These are phyloP conservation scores for Ophiostoma fasciatum DNA, from an alignment of 2,329 filamentous ascomycete species.

Conservation along the genomic window DNA sequence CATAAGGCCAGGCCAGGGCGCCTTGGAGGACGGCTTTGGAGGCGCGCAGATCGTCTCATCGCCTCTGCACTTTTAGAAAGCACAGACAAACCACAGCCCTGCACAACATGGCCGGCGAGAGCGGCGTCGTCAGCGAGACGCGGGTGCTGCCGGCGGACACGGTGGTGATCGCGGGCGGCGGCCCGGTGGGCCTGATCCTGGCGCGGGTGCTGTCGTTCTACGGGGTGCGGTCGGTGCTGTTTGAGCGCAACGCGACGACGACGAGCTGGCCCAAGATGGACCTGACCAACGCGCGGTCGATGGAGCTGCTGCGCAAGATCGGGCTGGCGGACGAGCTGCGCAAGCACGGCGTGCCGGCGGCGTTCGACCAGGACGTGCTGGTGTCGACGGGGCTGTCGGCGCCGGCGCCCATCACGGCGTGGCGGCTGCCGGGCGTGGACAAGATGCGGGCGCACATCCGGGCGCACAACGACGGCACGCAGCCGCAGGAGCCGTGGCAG, in stretches of 20 bases:
- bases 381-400: constrained; percentile 11
- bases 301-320: constrained; percentile 18
- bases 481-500: constrained; percentile 18
- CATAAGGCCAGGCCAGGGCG: neutral
- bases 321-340: constrained; percentile 17
- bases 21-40: neutral
- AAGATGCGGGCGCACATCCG: constrained; percentile 13
- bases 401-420: constrained; percentile 8
- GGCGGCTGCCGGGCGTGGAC: constrained; percentile 9
- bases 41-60: no score
- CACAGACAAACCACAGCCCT: neutral
- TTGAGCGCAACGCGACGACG: constrained; percentile 5
- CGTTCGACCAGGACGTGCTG: constrained; percentile 10
- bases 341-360: constrained; percentile 7
- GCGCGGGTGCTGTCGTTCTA: constrained; percentile 3
- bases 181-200: constrained; percentile 4
- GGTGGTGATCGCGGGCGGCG: constrained; percentile 5
- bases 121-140: neutral
- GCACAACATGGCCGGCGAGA: neutral
- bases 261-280: constrained; percentile 23
- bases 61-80: no score
- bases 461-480: constrained; percentile 18
- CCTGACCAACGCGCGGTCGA: constrained; percentile 17
- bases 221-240: constrained; percentile 1
- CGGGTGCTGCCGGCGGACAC: neutral